Base-by-base conservation (phyloP, 139 green algal genomes). In the Haematococcus lacustris region DNA sequence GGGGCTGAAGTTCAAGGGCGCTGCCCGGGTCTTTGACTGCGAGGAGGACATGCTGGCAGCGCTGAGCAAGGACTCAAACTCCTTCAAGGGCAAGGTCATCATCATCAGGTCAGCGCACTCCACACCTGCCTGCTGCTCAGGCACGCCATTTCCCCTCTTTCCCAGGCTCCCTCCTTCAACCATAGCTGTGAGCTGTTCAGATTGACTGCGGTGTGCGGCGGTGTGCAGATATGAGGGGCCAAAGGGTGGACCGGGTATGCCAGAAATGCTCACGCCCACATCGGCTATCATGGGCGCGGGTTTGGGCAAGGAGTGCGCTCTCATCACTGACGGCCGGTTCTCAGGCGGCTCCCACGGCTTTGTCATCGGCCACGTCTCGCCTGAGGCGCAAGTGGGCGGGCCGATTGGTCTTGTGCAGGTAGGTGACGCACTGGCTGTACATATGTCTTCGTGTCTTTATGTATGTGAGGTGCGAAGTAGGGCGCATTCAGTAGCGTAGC, bases 271-370 rank as follows among this genome's bases (percentile, higher is more conserved):
- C 30, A 98, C 90, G 1, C 95, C 95, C 73, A 98, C 95, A 51
- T 89, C 76, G 9, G 93, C 93, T 68, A 97, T 99, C 87, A 98
- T 98, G 89, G 95, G 94, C 13, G 94, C 95, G 6, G 95, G 95
- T 38, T 88, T 99, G 41, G 95, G 95, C 71, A 89, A 97, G 70
- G 90, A 97, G 33, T 95, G 90, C 71, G 94, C 93, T 32, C 90
- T 98, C 67, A 93, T 98, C 81, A 98, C 94, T 3, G 95, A 99
- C 79, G 95, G 95, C 4, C 86, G 95, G 39, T 99, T 99, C 85
- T 94, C 87, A 28, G 95, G 95, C 41, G 95, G 92, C 63, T 96
- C 88, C 25, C 95, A 99, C 79, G 95, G 95, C 33, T 98, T 99
- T 84, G 91, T 97, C 2, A 96, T 99, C 63, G 95, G 95, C 7